A percentile compares a stretch with the other conserved stretches of the same genome.
phyloP scores from a whole-genome alignment of 495 filamentous ascomycete species.

The Penicillium verhagenii region DNA sequence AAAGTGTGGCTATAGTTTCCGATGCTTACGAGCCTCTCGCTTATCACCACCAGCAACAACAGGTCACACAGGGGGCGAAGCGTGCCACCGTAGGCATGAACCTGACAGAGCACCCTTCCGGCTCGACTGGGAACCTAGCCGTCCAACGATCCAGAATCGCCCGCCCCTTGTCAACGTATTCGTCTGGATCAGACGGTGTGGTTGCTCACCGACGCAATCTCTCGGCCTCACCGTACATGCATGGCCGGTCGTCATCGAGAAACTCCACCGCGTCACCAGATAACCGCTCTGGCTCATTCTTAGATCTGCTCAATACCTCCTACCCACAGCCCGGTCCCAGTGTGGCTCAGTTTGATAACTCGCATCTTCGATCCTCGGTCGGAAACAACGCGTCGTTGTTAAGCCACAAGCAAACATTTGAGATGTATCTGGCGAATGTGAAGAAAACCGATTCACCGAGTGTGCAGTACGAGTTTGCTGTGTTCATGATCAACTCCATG shows the following conservation, averaged over 20 bases:
- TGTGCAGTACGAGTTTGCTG: conserved; percentile 90
- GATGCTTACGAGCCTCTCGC: conserved; percentile 48
- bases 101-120: conserved; percentile 21
- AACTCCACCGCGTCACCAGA: conserved; percentile 69
- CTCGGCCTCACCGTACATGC: conserved; percentile 48
- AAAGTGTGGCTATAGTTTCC: conserved; percentile 32
- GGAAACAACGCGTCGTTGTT: conserved; percentile 87
- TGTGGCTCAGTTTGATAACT: conserved; percentile 71
- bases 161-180: conserved; percentile 71
- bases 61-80: conserved; percentile 14
- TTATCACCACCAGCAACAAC: conserved; percentile 48
- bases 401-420: conserved; percentile 85
- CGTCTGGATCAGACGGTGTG: conserved; percentile 63
- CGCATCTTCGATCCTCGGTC: conserved; percentile 69
- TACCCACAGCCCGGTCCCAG: conserved; percentile 85
- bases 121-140: conserved; percentile 55
- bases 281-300: conserved; percentile 73
- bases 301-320: conserved; percentile 82
- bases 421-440: conserved; percentile 95
- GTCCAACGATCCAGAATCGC: conserved; percentile 55
- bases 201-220: conserved; percentile 53
- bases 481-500: conserved; percentile 86
- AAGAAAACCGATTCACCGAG: conserved; percentile 91
- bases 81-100: conserved; percentile 15
- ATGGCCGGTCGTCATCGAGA: conserved; percentile 56